Base-by-base conservation (phyloP, 2,329 filamentous ascomycete genomes). In the Capronia epimyces region DNA sequence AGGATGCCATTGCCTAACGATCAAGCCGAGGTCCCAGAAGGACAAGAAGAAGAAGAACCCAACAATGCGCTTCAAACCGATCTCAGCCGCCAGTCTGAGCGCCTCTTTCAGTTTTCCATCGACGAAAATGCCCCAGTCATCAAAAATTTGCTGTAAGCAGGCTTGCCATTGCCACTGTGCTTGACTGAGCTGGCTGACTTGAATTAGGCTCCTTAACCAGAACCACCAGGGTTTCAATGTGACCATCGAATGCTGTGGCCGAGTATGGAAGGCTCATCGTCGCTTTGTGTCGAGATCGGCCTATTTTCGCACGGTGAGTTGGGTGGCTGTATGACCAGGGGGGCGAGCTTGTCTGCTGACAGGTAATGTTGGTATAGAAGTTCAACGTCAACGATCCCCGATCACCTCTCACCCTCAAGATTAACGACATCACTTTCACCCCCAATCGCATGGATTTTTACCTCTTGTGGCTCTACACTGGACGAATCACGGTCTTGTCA, bases 201-300 rank as follows among this genome's bases (percentile, higher is more conserved):
- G 15, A 20, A 18, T 8, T 15, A 44, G 42, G n/a, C 9, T 44
- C 12, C 42, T 44, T n/a, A 15, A 29, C 15, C 20, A 27, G 13
- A 21, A 44, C 9, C 24, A n/a, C 5, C 20, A 65, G 42, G 40
- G 18, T 5, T 18, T 65, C 20, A 62, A 66, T 15, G 40, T 66
- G 39, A 64, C 63, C 6, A 59, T 66, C 8, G 62, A 64, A 46
- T 62, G 64, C 3, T 63, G 65, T 10, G 64, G 65, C 2, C 62
- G 20, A 7, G 13, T 27, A 7, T 50, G 32, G 47, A 44, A 50
- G 24, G 31, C 40, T 29, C 40, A 50, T 29, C 47, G 47, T 16
- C n/a, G 8, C 31, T 27, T 43, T 39, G 40, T 42, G 2, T 16
- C n/a, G 13, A 37, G 25, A 2, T 50, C 47, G n/a, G 6, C n/a